phyloP scores from a whole-genome alignment of 2,329 filamentous ascomycete species.

The Herpotrichia juniperi region DNA sequence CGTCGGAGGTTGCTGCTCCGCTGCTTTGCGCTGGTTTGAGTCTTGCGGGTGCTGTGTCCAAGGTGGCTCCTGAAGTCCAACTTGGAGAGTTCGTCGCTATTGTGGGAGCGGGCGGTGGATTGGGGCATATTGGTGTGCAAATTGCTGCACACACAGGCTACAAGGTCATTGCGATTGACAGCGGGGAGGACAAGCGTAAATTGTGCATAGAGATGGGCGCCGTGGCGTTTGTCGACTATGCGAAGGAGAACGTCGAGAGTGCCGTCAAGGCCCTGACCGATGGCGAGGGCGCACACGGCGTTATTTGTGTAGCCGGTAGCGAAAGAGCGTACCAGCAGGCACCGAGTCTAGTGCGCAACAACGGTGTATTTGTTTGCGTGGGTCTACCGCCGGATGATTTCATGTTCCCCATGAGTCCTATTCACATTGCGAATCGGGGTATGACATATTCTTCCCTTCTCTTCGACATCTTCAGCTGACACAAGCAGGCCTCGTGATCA shows the following conservation, averaged over 20 bases:
- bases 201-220: constrained; percentile 75
- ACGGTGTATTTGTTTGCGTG: constrained; percentile 56
- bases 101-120: constrained; percentile 82
- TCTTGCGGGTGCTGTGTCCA: constrained; percentile 83
- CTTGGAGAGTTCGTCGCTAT: constrained; percentile 80
- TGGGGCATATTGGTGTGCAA: constrained; percentile 80
- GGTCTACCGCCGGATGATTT: constrained; percentile 53
- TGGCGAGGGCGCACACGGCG: constrained; percentile 52
- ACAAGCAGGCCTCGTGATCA: constrained; percentile 48
- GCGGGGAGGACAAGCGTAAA: constrained; percentile 77
- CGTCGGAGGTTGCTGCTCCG: constrained; percentile 44
- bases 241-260: constrained; percentile 53
- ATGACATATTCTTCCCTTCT: constrained; percentile 2
- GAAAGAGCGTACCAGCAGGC: constrained; percentile 53
- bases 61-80: constrained; percentile 74
- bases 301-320: constrained; percentile 55
- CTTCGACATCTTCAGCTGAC: neutral
- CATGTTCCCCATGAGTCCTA: constrained; percentile 53
- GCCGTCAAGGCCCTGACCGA: constrained; percentile 49
- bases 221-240: constrained; percentile 78
- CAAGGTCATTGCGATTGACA: constrained; percentile 80
- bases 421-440: constrained; percentile 55
- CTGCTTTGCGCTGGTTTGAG: constrained; percentile 51
- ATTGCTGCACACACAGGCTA: constrained; percentile 85
- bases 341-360: constrained; percentile 50